These are phyloP conservation scores for Penicillium sp. DNA, from an alignment of 2,329 filamentous ascomycete genomes.

Conservation along the genomic window DNA sequence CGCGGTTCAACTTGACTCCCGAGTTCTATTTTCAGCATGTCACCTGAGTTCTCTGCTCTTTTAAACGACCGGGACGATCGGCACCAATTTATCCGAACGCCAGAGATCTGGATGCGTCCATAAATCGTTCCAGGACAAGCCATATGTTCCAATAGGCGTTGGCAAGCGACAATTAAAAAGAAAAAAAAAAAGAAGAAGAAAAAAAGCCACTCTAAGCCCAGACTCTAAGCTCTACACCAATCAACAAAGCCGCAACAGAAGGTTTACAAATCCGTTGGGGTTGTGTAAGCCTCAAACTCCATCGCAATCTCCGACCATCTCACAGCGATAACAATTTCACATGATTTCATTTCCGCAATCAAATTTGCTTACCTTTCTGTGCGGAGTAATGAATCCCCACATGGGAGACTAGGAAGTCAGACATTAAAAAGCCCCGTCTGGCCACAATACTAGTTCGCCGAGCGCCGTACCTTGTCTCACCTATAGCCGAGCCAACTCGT, in stretches of 20 bases:
- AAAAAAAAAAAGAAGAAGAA: not conserved
- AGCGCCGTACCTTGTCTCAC: constrained; percentile 3
- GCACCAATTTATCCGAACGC: not conserved
- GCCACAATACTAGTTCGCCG: not conserved
- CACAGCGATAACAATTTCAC: not conserved
- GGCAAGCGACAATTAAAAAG: not conserved
- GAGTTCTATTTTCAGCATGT: not conserved
- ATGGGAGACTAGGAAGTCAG: not conserved
- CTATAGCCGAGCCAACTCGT: not conserved
- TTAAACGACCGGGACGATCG: not conserved
- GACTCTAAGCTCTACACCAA: not conserved
- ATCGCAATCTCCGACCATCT: not conserved
- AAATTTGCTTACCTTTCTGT: not conserved
- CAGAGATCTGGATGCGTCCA: not conserved
- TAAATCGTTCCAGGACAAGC: too few relatives aligned
- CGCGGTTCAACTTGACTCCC: not conserved
- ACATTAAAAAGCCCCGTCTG: constrained; percentile 2
- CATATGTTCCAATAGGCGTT: not conserved
- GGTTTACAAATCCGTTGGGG: not conserved
- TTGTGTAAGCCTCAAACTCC: not conserved
- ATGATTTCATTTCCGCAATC: not conserved
- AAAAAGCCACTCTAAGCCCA: not conserved
- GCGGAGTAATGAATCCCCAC: not conserved
- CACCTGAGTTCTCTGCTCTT: not conserved
- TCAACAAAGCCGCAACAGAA: not conserved